A percentile compares a stretch with the other conserved stretches of the same genome.
These are phyloP conservation scores for Volvox carteri DNA, from an alignment of 163 green algal species.

Conservation along the genomic window DNA sequence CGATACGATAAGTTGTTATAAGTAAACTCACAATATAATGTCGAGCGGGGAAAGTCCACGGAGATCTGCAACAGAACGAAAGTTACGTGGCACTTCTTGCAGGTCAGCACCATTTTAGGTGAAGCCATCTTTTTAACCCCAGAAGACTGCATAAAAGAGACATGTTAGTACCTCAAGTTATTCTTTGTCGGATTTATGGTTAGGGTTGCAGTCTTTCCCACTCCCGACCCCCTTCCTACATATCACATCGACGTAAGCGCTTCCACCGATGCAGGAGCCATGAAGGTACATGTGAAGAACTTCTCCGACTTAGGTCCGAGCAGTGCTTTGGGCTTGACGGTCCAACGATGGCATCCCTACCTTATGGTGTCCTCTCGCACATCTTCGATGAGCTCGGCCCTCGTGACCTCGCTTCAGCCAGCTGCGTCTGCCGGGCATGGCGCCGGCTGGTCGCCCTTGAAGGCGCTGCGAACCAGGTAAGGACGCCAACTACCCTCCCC, in stretches of 20 bases:
- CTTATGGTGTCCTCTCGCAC: conserved; percentile 8
- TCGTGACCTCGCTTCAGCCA: conserved; percentile 10
- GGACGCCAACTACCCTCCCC: neutral
- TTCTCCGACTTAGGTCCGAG: neutral
- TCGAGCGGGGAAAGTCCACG: neutral
- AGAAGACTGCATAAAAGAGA: no score
- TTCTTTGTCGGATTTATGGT: no score
- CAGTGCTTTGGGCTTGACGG: neutral
- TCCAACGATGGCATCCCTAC: conserved; percentile 5
- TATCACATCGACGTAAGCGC: neutral
- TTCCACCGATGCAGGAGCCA: neutral
- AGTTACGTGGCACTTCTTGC: conserved; percentile 12
- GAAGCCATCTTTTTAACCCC: no score
- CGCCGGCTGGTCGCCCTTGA: neutral
- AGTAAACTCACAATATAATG: neutral
- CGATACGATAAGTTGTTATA: neutral
- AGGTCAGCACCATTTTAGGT: no score
- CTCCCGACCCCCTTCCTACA: neutral
- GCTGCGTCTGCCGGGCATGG: conserved; percentile 25
- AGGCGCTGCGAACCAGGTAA: conserved; percentile 29
- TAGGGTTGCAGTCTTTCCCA: neutral
- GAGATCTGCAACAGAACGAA: neutral
- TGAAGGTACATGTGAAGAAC: neutral
- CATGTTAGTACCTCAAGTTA: no score
- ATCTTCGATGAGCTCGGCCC: conserved; percentile 24